These are phyloP conservation scores for Adansonia rubrostipa DNA, from an alignment of 441 rosid species.

Conservation along the genomic window DNA sequence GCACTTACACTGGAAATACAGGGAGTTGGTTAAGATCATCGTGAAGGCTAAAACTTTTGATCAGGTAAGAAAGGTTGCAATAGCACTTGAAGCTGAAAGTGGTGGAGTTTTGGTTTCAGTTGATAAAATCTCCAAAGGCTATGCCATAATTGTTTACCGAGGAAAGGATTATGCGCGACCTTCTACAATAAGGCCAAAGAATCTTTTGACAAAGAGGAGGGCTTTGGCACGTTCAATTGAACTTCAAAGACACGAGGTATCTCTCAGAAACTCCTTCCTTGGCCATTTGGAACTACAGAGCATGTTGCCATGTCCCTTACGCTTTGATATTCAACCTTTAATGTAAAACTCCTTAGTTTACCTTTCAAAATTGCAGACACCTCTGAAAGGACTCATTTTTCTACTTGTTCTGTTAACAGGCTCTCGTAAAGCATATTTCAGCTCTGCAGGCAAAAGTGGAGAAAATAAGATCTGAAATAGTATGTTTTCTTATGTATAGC, in stretches of 20 bases:
- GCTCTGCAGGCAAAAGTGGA: conserved; percentile 57
- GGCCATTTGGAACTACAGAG: not conserved
- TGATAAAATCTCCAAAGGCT: conserved; percentile 90
- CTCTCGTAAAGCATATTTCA: conserved; percentile 66
- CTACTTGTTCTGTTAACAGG: conserved; percentile 54
- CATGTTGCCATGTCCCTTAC: conserved; percentile 2
- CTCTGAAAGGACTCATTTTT: conserved; percentile 20
- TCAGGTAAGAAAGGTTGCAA: conserved; percentile 76
- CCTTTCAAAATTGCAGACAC: conserved; percentile 1
- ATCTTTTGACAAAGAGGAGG: conserved; percentile 93
- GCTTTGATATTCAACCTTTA: conserved; percentile 6
- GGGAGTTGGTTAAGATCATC: conserved; percentile 86
- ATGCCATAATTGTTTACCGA: conserved; percentile 79
- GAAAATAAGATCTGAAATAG: conserved; percentile 76
- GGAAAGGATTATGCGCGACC: conserved; percentile 92
- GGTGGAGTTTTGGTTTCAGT: conserved; percentile 94
- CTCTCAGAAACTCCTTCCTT: conserved; percentile 1
- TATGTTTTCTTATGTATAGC: conserved; percentile 39
- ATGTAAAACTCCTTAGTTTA: not conserved
- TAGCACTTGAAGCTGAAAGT: conserved; percentile 97
- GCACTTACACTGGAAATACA: conserved; percentile 98
- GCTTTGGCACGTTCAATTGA: conserved; percentile 97
- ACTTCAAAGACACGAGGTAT: conserved; percentile 70
- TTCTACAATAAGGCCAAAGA: conserved; percentile 75
- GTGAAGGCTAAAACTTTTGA: conserved; percentile 77